phyloP scores from a whole-genome alignment of 2,329 filamentous ascomycete genomes.

The Diaporthe sp. region DNA sequence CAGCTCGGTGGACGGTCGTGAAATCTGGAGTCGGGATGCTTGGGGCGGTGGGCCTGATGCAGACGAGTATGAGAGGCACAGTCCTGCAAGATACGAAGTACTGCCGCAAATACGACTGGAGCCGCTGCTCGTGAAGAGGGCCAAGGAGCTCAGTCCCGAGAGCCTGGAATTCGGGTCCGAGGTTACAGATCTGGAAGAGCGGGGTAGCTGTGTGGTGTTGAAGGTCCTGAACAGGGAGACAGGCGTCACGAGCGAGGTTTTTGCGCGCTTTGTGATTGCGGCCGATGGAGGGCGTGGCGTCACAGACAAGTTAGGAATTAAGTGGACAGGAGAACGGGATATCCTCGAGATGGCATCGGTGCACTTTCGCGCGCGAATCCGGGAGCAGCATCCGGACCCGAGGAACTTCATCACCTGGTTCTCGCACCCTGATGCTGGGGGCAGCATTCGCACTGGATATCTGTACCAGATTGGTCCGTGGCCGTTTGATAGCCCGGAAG shows the following conservation, averaged over 20 bases:
- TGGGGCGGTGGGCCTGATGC: slow-evolving; percentile 50
- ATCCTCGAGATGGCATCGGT: slow-evolving; percentile 52
- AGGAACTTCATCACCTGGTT: slow-evolving; percentile 53
- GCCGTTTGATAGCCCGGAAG: slow-evolving; percentile 41
- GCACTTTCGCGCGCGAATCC: slow-evolving; percentile 49
- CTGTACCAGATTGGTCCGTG: slow-evolving; percentile 53
- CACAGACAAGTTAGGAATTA: slow-evolving; percentile 48
- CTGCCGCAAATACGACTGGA: slow-evolving; percentile 54
- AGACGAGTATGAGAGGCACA: slow-evolving; percentile 38
- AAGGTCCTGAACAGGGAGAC: slow-evolving; percentile 39
- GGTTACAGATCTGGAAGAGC: slow-evolving; percentile 46
- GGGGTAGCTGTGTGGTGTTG: slow-evolving; percentile 43
- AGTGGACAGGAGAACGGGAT: slow-evolving; percentile 48
- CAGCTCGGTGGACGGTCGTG: slow-evolving; percentile 41
- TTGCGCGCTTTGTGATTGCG: slow-evolving; percentile 49
- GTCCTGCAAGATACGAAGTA: slow-evolving; percentile 48
- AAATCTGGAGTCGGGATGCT: slow-evolving; percentile 48
- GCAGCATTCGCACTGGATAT: slow-evolving; percentile 50
- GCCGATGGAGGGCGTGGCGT: slow-evolving; percentile 51
- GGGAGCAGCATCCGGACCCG: slow-evolving; percentile 45
- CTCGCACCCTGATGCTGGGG: slow-evolving; percentile 50
- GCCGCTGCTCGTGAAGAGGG: slow-evolving; percentile 49
- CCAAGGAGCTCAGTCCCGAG: slow-evolving; percentile 48
- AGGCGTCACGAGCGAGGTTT: slow-evolving; percentile 35
- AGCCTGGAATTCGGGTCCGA: slow-evolving; percentile 48